Evolutionary conservation across 2,329 filamentous ascomycete genomes (phyloP).

Genomic region (Diaporthe caulivora): DNA sequence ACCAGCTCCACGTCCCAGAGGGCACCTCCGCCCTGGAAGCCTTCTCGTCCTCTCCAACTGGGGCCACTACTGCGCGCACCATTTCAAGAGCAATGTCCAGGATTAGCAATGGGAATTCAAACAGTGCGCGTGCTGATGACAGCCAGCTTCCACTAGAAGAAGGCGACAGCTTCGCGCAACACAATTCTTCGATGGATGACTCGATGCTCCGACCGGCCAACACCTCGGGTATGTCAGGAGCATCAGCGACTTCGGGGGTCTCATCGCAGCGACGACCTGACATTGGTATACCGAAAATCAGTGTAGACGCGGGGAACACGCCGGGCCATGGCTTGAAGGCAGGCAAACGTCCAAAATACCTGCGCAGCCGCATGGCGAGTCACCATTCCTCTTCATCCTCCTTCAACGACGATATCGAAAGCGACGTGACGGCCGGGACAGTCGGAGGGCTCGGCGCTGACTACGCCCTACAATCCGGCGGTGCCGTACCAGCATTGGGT

Average conservation of each 20-base stretch:
- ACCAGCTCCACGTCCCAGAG: slow-evolving; percentile 35
- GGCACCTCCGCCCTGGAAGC: slow-evolving; percentile 64
- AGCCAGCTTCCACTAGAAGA: slow-evolving; percentile 40
- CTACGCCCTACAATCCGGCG: slow-evolving; percentile 85
- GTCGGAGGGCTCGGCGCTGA: slow-evolving; percentile 71
- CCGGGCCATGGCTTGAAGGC: slow-evolving; percentile 60
- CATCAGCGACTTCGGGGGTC: slow-evolving; percentile 44
- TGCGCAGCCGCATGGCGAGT: slow-evolving; percentile 69
- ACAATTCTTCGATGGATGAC: slow-evolving; percentile 42
- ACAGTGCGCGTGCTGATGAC: slow-evolving; percentile 41
- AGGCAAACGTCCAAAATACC: slow-evolving; percentile 66
- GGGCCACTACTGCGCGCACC: slow-evolving; percentile 65
- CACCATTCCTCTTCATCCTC: slow-evolving; percentile 73
- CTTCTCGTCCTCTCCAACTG: slow-evolving; percentile 68
- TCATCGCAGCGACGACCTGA: slow-evolving; percentile 51
- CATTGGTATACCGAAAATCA: slow-evolving; percentile 46
- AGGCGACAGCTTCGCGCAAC: slow-evolving; percentile 43
- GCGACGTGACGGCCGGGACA: slow-evolving; percentile 73
- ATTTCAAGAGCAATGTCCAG: slow-evolving; percentile 65
- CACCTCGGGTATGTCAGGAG: slow-evolving; percentile 48
- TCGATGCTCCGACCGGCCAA: slow-evolving; percentile 44
- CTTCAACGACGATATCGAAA: slow-evolving; percentile 73
- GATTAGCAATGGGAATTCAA: slow-evolving; percentile 47
- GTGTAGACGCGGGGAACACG: slow-evolving; percentile 59
- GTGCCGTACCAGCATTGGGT: slow-evolving; percentile 72